Base-by-base conservation (phyloP, 2,329 filamentous ascomycete species). In the Proliferodiscus dingleyae region DNA sequence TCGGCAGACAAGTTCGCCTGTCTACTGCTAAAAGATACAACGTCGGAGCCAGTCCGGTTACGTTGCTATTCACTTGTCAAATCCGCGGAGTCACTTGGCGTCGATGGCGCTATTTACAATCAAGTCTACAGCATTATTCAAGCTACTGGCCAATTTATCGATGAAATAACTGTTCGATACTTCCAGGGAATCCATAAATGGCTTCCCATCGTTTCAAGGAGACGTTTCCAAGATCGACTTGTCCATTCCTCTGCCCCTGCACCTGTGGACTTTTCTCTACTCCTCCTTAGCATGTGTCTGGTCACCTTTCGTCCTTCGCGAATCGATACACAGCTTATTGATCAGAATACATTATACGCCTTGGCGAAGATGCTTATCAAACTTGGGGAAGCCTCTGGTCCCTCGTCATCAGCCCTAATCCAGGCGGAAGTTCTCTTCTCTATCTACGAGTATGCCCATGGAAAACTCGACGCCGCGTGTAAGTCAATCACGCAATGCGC, bases 351-450 rank as follows among this genome's bases (percentile, higher is more conserved):
- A 1, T 47, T 62, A 7, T 60, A 62, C 43, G 18, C 63, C 7
- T 37, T 52, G 9, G 47, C 52, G 10, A 62, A 55, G 41, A 51
- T 56, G 1, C 50, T 64, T 11, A 55, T 62, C 11, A 50, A 54
- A 2, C 57, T 61, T 18, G 53, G 53, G 1, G 60, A 63, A 15
- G 49, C 51, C 10, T 41, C 29, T 15, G n/a, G 29, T 15, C 4
- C 29, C n/a, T 15, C 29, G 5, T 49, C 5, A 50, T 40, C 34
- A 46, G 53, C 9, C 37, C 50, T 64, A 15, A 56, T 64, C 30
- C 62, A 65, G 43, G 61, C 62, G 1, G 45, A 54, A 7, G 28
- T 61, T 4, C 42, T 65, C 3, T 38, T 64, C 2, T 55, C 63
- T 2, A 23, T 58, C 2, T 63, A 61, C 41, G 62, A 66, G 32